Evolutionary conservation across 2,329 filamentous ascomycete genomes (phyloP).

Genomic region (Alternaria metachromatica): DNA sequence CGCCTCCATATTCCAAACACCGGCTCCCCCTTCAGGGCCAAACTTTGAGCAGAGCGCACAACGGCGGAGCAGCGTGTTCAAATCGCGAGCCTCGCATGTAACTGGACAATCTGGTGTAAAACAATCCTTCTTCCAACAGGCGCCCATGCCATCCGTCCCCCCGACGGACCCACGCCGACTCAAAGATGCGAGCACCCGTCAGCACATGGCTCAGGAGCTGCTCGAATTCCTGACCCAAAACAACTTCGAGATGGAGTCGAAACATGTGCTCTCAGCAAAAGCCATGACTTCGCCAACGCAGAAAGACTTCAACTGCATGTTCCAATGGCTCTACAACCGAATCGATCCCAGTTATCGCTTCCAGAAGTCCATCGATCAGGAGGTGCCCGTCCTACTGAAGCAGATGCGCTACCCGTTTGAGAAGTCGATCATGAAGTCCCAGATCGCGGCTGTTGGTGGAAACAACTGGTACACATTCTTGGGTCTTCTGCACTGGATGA

Average conservation of each 20-base stretch:
- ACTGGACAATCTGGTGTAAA: slow-evolving; percentile 71
- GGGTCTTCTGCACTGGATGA: slow-evolving; percentile 96
- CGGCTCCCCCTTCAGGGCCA: slow-evolving; percentile 54
- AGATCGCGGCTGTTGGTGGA: slow-evolving; percentile 91
- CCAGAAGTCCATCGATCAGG: slow-evolving; percentile 91
- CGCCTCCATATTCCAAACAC: slow-evolving; percentile 55
- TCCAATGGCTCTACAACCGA: slow-evolving; percentile 95
- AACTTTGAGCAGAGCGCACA: slow-evolving; percentile 64
- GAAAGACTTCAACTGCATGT: slow-evolving; percentile 98
- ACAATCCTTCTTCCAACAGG: slow-evolving; percentile 94
- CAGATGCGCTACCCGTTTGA: slow-evolving; percentile 95
- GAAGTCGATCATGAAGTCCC: slow-evolving; percentile 93
- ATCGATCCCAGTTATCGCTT: slow-evolving; percentile 95
- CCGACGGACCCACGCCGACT: slow-evolving; percentile 87
- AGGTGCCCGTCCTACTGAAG: slow-evolving; percentile 90
- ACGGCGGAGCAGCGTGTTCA: slow-evolving; percentile 75
- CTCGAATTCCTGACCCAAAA: slow-evolving; percentile 90
- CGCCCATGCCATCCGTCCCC: slow-evolving; percentile 79
- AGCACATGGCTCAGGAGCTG: slow-evolving; percentile 84
- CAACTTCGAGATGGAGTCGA: slow-evolving; percentile 98
- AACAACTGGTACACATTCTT: slow-evolving; percentile 98
- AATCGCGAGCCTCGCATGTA: slow-evolving; percentile 65
- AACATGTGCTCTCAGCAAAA: slow-evolving; percentile 88
- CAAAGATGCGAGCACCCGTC: slow-evolving; percentile 79
- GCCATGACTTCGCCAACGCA: slow-evolving; percentile 93